phyloP scores from a whole-genome alignment of 345 rosid genomes.

The Linum lewisii region DNA sequence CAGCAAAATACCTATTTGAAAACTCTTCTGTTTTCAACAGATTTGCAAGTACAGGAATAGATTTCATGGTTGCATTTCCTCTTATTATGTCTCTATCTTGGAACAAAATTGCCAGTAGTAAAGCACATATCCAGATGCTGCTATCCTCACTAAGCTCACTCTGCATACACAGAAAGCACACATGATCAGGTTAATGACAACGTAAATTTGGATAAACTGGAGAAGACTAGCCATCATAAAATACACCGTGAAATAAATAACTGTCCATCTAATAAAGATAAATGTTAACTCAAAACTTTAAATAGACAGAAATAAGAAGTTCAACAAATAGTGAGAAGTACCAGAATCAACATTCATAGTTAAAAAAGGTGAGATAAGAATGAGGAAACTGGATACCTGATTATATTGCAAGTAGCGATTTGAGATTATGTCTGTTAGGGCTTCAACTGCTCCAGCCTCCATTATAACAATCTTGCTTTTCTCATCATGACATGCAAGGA shows the following conservation, averaged over 20 bases:
- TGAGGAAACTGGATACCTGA: constrained; percentile 48
- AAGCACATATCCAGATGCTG: constrained; percentile 89
- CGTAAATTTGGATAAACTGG: no score
- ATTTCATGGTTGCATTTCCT: constrained; percentile 78
- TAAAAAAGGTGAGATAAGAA: constrained; percentile 1
- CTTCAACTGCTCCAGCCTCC: constrained; percentile 93
- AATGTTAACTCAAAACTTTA: no score
- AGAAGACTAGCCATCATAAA: no score
- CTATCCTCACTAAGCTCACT: constrained; percentile 77
- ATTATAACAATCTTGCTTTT: constrained; percentile 63
- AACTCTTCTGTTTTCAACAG: constrained; percentile 87
- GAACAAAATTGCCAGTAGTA: constrained; percentile 82
- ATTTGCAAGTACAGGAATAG: constrained; percentile 80
- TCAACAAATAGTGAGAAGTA: neutral
- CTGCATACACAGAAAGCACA: constrained; percentile 34
- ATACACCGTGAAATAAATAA: no score
- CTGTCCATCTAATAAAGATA: no score
- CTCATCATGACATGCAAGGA: constrained; percentile 87
- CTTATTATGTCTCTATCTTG: constrained; percentile 96
- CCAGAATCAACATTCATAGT: neutral
- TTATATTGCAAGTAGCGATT: constrained; percentile 42
- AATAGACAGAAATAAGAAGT: neutral
- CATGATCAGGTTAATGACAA: constrained; percentile 6
- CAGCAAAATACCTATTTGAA: constrained; percentile 89
- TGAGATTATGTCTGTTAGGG: constrained; percentile 67